Evolutionary conservation across 305 asterid species (phyloP), one percentile per base, ranked within the genome.

Genomic region (Solanum chacoense): DNA sequence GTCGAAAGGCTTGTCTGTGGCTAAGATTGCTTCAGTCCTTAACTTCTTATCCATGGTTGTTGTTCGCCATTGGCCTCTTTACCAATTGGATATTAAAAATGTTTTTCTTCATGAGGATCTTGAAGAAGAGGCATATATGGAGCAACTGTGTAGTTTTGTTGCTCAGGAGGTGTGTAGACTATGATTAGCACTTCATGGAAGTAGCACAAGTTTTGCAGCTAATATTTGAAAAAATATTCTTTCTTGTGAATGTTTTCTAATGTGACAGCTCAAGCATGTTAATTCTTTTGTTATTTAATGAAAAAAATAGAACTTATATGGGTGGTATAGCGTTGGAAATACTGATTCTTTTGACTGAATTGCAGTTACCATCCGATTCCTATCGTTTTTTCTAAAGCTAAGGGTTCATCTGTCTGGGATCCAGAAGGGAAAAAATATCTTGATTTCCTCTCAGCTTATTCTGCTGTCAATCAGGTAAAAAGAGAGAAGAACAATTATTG

Each of bases 321-420:
- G 80, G 86, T 11, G 55, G 50, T 40, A 71, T 72, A 85, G 37
- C 7, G 1, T 42, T 45, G 67, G 76, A 84, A 40, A 67, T 67
- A 79, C 85, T 11, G 12, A 35, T 35, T 73, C 78, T 65, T n/a
- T 74, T 74, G 50, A 86, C 91, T 88, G 85, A 89, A 89, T 90
- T 93, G 93, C 96, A 97, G 99, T 91, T 97, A 97, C 91, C 99
- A 96, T 88, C 99, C 98, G 76, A 94, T 97, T 89, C 99, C 99
- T 5, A 31, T 97, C 69, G 99, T 97, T 29, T 97, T 97, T 87
- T 94, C 99, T 65, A 95, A 95, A 90, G 99, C 98, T 26, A 94
- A 94, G 91, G 99, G 99, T 85, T 95, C 99, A 13, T 76, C 95
- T 29, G 90, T 97, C 59, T 93, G 96, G 96, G 99, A 97, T 89